Base-by-base conservation (phyloP, 306 rosid genomes). In the Sindora glabra region DNA sequence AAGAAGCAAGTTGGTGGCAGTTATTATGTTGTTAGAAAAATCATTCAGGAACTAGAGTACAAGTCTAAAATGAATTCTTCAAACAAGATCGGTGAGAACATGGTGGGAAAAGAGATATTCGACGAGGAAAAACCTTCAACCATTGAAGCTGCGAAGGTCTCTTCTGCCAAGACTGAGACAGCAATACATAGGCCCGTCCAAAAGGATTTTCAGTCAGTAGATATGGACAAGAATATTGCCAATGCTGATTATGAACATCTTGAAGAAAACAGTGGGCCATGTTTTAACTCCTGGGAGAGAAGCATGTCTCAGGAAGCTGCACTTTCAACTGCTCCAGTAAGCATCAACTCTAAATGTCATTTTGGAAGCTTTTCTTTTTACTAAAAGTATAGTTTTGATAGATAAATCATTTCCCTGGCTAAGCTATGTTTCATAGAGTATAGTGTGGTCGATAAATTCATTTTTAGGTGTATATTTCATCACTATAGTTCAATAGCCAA, bases 1-100 rank as follows among this genome's bases (percentile, higher is more conserved):
- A 0, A 0, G 16, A 71, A 75, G 55, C 62, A 88, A 75, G 79
- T 82, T 42, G 96, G 96, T 58, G 92, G 96, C 19, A 0, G 59
- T 68, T 75, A 44, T 75, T 88, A 88, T 66, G 6, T 55, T 42
- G 7, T 82, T 34, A 81, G 78, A 67, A 63, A 62, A 30, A 81
- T 84, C 38, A 12, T 84, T 49, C 83, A 70, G 74, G 92, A 84
- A 68, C 57, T 88, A 45, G 17, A 84, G 36, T 70, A 73, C 64
- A 57, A 60, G 14, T 64, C 74, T 48, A 75, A 73, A 65, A 32
- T 25, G 59, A 66, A 69, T 23, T 48, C 70, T 21, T 26, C 68
- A 3, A 56, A 65, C 46, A 42, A 14, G 48, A 47, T 14, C 51
- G 30, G 22, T 57, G 54, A 41, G 48, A 71, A 22, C 40, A 37